Conservation (phyloP, 768 basidiomycete genomes). For the Vararia minispora region DNA sequence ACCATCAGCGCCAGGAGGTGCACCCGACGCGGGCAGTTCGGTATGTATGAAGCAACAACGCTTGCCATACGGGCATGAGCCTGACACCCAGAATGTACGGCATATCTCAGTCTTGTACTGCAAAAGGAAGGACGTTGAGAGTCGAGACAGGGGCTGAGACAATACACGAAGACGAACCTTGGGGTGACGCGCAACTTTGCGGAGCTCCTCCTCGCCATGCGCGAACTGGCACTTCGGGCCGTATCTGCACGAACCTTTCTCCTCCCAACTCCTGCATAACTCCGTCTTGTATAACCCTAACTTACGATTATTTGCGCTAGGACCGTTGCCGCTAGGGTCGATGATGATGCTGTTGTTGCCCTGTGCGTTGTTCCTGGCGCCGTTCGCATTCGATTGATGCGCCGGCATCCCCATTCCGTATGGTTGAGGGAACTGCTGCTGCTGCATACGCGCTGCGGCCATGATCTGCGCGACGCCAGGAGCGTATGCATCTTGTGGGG, state of each 20-base stretch:
- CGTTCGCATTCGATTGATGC: conserved; percentile 8
- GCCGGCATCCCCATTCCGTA: conserved; percentile 27
- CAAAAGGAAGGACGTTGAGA: conserved; percentile 7
- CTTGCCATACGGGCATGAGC: conserved; percentile 87
- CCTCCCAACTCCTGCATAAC: conserved; percentile 85
- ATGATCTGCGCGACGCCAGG: conserved; percentile 46
- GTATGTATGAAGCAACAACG: conserved; percentile 93
- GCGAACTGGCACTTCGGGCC: conserved; percentile 89
- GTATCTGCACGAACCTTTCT: conserved; percentile 80
- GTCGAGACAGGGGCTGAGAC: not conserved
- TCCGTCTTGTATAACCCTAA: conserved; percentile 87
- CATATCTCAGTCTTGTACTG: conserved; percentile 94
- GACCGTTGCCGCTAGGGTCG: conserved; percentile 40
- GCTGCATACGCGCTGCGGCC: conserved; percentile 45
- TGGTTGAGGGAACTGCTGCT: conserved; percentile 41
- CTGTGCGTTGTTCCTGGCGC: too few species aligned
- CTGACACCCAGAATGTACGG: conserved; percentile 92
- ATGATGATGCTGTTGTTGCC: conserved; percentile 8
- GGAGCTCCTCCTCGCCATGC: conserved; percentile 82
- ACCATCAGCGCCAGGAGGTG: conserved; percentile 41
- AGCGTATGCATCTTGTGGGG: conserved; percentile 44
- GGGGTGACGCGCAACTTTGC: conserved; percentile 77
- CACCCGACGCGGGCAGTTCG: conserved; percentile 59
- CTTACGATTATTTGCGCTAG: conserved; percentile 88
- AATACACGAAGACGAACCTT: conserved; percentile 42